Conservation (phyloP, 1,284 basidiomycete genomes). For the Ganoderma leucocontextum region DNA sequence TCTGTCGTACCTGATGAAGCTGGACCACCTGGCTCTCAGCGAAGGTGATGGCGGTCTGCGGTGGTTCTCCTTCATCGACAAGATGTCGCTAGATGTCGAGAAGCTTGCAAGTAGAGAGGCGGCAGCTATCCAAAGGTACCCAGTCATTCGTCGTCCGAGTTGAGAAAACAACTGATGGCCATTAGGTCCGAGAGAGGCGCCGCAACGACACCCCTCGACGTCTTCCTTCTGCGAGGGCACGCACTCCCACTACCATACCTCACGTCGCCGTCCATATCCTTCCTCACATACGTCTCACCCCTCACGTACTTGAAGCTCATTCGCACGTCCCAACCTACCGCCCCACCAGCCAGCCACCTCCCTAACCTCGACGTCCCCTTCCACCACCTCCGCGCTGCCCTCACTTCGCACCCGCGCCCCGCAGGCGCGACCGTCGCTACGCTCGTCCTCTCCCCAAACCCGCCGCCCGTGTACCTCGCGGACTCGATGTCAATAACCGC, state of each 20-base stretch:
- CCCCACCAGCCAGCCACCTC: slow-evolving; percentile 34
- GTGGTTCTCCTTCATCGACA: slow-evolving; percentile 76
- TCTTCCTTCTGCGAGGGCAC: slow-evolving; percentile 69
- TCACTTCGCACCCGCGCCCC: slow-evolving; percentile 48
- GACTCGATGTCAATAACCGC: slow-evolving; percentile 37
- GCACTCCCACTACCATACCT: slow-evolving; percentile 75
- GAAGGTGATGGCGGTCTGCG: slow-evolving; percentile 70
- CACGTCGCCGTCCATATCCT: slow-evolving; percentile 70
- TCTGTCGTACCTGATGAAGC: slow-evolving; percentile 73
- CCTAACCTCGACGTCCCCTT: slow-evolving; percentile 63
- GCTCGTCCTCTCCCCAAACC: slow-evolving; percentile 56
- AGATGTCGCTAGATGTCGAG: slow-evolving; percentile 58
- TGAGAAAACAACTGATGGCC: background rate
- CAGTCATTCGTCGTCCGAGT: slow-evolving; percentile 19
- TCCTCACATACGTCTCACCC: slow-evolving; percentile 75
- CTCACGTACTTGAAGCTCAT: slow-evolving; percentile 69
- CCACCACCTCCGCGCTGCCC: slow-evolving; percentile 52
- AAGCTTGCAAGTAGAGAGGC: slow-evolving; percentile 63
- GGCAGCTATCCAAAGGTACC: slow-evolving; percentile 59
- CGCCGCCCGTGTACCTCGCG: slow-evolving; percentile 26
- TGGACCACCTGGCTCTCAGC: slow-evolving; percentile 67
- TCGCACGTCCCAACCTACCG: slow-evolving; percentile 42
- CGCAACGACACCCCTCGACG: slow-evolving; percentile 62
- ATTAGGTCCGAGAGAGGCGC: slow-evolving; percentile 45
- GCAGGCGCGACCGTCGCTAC: slow-evolving; percentile 65